Conservation (phyloP, 805 yeast species). For the Ogataea parapolymorpha region DNA sequence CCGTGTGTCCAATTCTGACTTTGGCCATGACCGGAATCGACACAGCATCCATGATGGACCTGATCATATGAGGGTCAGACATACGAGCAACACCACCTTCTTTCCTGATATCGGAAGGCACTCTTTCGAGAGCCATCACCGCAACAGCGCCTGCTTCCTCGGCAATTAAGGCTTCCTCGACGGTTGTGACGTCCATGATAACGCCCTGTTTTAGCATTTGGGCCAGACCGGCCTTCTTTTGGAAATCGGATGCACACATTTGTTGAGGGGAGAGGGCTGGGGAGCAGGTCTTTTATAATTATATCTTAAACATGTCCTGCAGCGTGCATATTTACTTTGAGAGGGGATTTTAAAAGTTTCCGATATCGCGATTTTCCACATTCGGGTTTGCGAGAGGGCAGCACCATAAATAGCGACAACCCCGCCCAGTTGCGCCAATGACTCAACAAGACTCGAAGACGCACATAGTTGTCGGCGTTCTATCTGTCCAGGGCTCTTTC, state of each 20-base stretch:
- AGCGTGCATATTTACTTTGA: background rate
- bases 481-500: constrained; percentile 80
- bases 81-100: constrained; percentile 81
- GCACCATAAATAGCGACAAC: background rate
- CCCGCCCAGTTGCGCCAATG: background rate
- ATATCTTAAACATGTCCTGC: background rate
- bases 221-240: constrained; percentile 75
- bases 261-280: background rate
- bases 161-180: constrained; percentile 78
- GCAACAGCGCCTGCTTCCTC: constrained; percentile 87
- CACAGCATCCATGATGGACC: constrained; percentile 66
- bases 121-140: constrained; percentile 82
- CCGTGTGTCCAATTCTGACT: constrained; percentile 78
- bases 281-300: constrained; percentile 1
- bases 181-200: constrained; percentile 70
- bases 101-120: constrained; percentile 82
- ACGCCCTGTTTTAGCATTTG: constrained; percentile 84
- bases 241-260: constrained; percentile 29
- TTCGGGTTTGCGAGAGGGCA: background rate
- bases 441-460: background rate
- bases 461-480: constrained; percentile 51
- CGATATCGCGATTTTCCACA: background rate
- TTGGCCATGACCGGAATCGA: constrained; percentile 83
- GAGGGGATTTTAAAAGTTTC: background rate
- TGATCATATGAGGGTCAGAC: constrained; percentile 81